Evolutionary conservation across 2,329 filamentous ascomycete genomes (phyloP), one percentile per base, ranked within the genome.

Genomic region (Hansfordia pulvinata): DNA sequence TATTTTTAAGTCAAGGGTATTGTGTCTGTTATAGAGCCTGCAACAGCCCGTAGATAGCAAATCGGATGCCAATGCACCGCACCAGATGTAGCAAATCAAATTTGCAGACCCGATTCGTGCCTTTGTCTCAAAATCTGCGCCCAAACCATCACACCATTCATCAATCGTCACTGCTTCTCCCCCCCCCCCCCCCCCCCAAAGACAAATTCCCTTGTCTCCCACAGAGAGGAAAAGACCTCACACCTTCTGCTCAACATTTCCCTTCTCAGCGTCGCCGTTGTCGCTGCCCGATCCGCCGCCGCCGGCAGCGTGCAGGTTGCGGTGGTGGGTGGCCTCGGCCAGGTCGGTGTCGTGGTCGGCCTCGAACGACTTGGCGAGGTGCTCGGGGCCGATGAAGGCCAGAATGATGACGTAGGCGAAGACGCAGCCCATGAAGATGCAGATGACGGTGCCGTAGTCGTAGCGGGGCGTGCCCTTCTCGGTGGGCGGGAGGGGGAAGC

Each of bases 361-460:
- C 28, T 67, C 64, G 36, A 70, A 68, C 35, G 55, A 62, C 35
- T 60, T 54, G 18, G 53, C 46, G 28, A 69, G 41, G 31, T 65
- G 56, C 50, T 71, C 66, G 1, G 66, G 66, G 0, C 78, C 78
- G 3, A 81, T 22, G 8, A 81, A 48, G 0, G 75, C 76, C 29
- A 83, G 44, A 5, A 71, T 2, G 19, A 75, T 60, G n/a, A 69
- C 58, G 32, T 71, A 75, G 15, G 44, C 63, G 39, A 68, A 93
- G 2, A 92, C 83, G 38, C 77, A 84, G 1, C 65, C 85, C 79
- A 93, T 85, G 53, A 93, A 93, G 43, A 92, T 90, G 44, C 76
- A 83, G 36, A 93, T 88, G 8, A 92, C 83, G 39, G 76, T 76
- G 20, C 82, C 83, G 39, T 92, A 92, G 32, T 82, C 57, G 48